Base-by-base conservation (phyloP, 2,329 filamentous ascomycete genomes). In the Teratosphaeria pseudoeucalypti region DNA sequence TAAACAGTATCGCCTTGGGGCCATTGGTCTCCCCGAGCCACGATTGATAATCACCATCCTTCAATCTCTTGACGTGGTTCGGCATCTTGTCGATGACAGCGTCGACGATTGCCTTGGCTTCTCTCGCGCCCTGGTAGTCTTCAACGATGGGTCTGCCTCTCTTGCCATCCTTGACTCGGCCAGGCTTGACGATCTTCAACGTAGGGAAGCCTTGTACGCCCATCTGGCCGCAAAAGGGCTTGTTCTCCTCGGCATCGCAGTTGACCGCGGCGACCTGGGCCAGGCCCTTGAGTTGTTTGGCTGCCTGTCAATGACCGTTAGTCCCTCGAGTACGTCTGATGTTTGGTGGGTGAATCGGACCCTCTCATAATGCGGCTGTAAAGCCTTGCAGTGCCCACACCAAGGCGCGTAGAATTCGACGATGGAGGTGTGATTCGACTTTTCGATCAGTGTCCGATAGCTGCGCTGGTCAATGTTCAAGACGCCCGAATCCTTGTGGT, bases 201-300 rank as follows among this genome's bases (percentile, higher is more conserved):
- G 94, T 97, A 0, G 94, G 94, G 77, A 96, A 99, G 60, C 94
- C 94, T 76, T 96, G 82, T 6, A 99, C 84, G 58, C 91, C 92
- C 83, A 96, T 89, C 66, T 81, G 77, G 54, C 87, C 85, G 74
- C 94, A 99, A 66, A 96, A 83, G 2, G 81, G 79, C 79, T 97
- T 97, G 81, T 97, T 99, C 64, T 80, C 77, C 58, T 96, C 92
- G 34, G 95, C 91, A 70, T 99, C 92, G 75, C 94, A 99, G 75
- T 99, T 89, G 64, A 99, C 81, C 58, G 95, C 94, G 55, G 90
- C 94, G 52, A 99, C 92, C 70, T 96, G 95, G 68, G 91, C 94
- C 14, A 97, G 82, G 14, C 94, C 94, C n/a, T 88, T 84, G 60
- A 99, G 86, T 68, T 86, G 90, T 69, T 87, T 88, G 67, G 94